Conservation (phyloP, 2,329 filamentous ascomycete genomes). For the Cryphonectria parasitica region DNA sequence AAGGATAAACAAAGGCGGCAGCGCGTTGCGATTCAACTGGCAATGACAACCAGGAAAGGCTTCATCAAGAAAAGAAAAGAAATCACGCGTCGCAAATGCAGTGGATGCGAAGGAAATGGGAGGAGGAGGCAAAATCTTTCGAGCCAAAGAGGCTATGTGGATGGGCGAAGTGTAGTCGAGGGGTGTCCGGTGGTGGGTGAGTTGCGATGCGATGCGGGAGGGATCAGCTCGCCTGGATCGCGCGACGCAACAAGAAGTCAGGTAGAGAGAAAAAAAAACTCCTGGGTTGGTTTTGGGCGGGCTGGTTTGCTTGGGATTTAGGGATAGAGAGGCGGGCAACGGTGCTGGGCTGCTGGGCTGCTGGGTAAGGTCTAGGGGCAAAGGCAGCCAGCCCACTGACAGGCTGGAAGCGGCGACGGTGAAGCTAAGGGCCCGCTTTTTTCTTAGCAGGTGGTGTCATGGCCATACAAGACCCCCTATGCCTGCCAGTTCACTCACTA, state of each 20-base stretch:
- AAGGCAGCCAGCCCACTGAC: not conserved
- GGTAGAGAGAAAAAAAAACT: conserved; percentile 26
- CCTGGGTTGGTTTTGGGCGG: conserved; percentile 13
- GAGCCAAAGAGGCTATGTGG: conserved; percentile 11
- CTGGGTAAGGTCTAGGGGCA: not conserved
- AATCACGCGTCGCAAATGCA: conserved; percentile 19
- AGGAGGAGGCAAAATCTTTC: not conserved
- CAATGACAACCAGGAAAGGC: conserved; percentile 26
- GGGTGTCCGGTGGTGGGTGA: conserved; percentile 16
- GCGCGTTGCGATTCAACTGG: conserved; percentile 25
- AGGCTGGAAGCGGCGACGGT: conserved; percentile 7
- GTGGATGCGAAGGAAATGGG: conserved; percentile 11
- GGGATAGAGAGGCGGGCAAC: conserved; percentile 11
- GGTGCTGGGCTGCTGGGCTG: not conserved
- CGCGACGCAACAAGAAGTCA: conserved; percentile 21
- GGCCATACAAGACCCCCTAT: not conserved
- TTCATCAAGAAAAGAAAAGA: conserved; percentile 8
- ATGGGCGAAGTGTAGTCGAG: conserved; percentile 11
- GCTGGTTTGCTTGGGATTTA: not conserved
- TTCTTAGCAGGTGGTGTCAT: not conserved
- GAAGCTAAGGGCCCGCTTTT: not conserved
- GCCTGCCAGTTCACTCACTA: not conserved
- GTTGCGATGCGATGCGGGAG: conserved; percentile 23
- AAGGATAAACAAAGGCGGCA: conserved; percentile 29
- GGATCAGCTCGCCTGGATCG: conserved; percentile 27